A percentile compares a stretch with the other conserved stretches of the same genome.
Evolutionary conservation across 495 filamentous ascomycete species (phyloP).

Genomic region (Penicillium crystallinum): DNA sequence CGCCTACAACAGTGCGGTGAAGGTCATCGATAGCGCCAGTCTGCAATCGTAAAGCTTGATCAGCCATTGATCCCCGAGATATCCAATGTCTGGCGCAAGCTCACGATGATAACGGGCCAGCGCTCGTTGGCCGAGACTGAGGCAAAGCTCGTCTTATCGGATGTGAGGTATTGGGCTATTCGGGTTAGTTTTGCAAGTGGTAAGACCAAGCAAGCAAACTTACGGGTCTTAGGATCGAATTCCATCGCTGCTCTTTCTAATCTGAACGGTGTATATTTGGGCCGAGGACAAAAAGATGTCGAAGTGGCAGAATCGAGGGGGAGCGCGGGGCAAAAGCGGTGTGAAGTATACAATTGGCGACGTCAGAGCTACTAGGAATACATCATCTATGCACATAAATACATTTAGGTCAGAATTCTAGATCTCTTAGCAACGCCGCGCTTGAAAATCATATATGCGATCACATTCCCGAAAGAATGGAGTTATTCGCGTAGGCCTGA

Average conservation of each 20-base stretch:
- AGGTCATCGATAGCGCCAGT: constrained; percentile 93
- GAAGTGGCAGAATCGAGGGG: constrained; percentile 7
- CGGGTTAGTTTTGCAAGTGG: constrained; percentile 12
- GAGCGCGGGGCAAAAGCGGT: constrained; percentile 5
- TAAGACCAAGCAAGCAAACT: constrained; percentile 12
- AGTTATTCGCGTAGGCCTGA: constrained; percentile 77
- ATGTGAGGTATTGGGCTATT: constrained; percentile 70
- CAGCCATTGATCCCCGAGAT: constrained; percentile 3
- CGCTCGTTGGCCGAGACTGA: constrained; percentile 74
- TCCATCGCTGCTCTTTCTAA: constrained; percentile 44
- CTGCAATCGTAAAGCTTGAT: constrained; percentile 40
- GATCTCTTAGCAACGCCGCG: constrained; percentile 18
- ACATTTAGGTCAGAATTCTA: constrained; percentile 9
- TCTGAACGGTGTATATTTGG: background rate
- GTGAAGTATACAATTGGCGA: constrained; percentile 1
- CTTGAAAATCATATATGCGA: constrained; percentile 24
- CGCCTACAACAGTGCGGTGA: constrained; percentile 60
- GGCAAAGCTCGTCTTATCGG: constrained; percentile 82
- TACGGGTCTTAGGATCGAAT: constrained; percentile 58
- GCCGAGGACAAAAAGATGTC: constrained; percentile 1
- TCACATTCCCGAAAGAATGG: constrained; percentile 64
- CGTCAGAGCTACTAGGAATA: constrained; percentile 1
- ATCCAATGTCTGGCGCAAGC: constrained; percentile 11
- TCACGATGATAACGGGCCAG: constrained; percentile 90
- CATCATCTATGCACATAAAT: constrained; percentile 7